These are phyloP conservation scores for Priceomyces carsonii DNA, from an alignment of 805 yeast genomes.

Conservation along the genomic window DNA sequence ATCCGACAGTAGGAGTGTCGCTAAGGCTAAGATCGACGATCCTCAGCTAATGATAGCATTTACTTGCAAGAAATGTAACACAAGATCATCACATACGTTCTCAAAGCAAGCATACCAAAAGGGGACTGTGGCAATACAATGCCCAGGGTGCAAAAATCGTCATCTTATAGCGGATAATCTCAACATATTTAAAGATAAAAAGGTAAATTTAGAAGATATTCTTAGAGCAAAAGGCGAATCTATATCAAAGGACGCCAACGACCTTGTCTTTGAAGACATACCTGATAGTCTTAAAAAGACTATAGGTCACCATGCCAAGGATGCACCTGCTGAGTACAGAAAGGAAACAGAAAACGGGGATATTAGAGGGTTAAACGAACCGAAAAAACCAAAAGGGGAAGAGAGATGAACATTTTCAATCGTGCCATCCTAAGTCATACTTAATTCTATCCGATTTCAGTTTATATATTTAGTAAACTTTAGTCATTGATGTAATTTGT, in stretches of 20 bases:
- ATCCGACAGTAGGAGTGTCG: too few relatives aligned
- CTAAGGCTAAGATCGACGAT: conserved; percentile 67
- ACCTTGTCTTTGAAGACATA: conserved; percentile 67
- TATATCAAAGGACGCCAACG: conserved; percentile 63
- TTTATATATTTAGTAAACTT: too few relatives aligned
- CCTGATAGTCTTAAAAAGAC: conserved; percentile 52
- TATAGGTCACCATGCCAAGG: conserved; percentile 69
- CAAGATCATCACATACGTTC: conserved; percentile 84
- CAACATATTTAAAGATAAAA: conserved; percentile 75
- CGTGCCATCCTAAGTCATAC: too few relatives aligned
- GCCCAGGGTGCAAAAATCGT: conserved; percentile 87
- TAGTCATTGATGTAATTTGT: too few relatives aligned
- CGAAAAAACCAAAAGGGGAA: conserved; percentile 3
- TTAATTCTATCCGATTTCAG: too few relatives aligned
- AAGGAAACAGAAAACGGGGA: conserved; percentile 7
- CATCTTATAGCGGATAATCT: conserved; percentile 82
- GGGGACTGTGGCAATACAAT: conserved; percentile 86
- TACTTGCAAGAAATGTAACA: conserved; percentile 85
- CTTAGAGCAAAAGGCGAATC: conserved; percentile 74
- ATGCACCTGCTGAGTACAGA: conserved; percentile 53
- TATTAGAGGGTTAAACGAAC: conserved; percentile 5
- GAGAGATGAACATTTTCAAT: too few relatives aligned
- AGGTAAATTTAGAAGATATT: conserved; percentile 78
- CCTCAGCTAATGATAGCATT: conserved; percentile 87
- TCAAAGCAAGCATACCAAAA: conserved; percentile 87